These are phyloP conservation scores for Niebla homalea DNA, from an alignment of 495 filamentous ascomycete genomes.

Conservation along the genomic window DNA sequence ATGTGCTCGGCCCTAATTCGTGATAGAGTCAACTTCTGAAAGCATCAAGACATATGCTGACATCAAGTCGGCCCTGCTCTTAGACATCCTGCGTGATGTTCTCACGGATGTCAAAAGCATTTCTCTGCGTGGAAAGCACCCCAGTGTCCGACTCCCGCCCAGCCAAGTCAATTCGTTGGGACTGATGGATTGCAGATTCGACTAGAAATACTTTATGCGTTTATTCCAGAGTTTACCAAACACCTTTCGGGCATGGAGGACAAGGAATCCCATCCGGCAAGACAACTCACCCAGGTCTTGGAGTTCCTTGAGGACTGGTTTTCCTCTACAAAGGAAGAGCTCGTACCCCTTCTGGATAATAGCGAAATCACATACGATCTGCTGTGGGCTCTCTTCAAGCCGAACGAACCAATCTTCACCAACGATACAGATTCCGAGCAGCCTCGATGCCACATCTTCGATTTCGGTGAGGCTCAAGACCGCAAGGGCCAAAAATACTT, in stretches of 20 bases:
- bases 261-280: neutral
- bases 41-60: slow-evolving; percentile 18
- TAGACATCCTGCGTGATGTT: slow-evolving; percentile 21
- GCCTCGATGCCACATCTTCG: slow-evolving; percentile 19
- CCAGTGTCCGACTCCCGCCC: slow-evolving; percentile 4
- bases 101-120: slow-evolving; percentile 21
- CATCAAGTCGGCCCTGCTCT: slow-evolving; percentile 16
- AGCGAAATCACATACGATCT: slow-evolving; percentile 34
- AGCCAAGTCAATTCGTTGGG: neutral
- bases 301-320: slow-evolving; percentile 28
- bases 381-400: slow-evolving; percentile 33
- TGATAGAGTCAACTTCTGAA: neutral
- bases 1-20: neutral
- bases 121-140: slow-evolving; percentile 21
- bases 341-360: slow-evolving; percentile 26
- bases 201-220: slow-evolving; percentile 20
- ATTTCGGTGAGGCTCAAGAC: slow-evolving; percentile 19
- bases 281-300: slow-evolving; percentile 28
- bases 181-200: slow-evolving; percentile 1
- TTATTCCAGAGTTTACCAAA: slow-evolving; percentile 21
- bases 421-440: slow-evolving; percentile 30
- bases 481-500: slow-evolving; percentile 21
- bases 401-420: slow-evolving; percentile 29
- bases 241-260: neutral
- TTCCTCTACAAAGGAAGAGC: slow-evolving; percentile 20